These are phyloP conservation scores for Blastocystis sp. DNA, from an alignment of 352 stramenopile genomes.

Conservation along the genomic window DNA sequence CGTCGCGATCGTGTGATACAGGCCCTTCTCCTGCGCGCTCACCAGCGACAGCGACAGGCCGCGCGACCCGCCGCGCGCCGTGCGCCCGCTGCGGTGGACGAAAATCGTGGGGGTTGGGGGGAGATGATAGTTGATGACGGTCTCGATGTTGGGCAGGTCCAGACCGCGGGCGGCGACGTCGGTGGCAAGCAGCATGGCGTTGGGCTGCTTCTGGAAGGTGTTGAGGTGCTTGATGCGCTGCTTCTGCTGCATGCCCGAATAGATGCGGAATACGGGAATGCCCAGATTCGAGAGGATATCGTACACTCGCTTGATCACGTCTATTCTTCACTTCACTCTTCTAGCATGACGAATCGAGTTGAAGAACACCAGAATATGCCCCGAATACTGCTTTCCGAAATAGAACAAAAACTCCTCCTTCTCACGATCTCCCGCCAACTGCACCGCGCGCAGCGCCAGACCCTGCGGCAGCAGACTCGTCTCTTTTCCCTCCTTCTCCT, in stretches of 20 bases:
- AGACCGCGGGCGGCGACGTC: slow-evolving; percentile 85
- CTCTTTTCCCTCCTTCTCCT: slow-evolving; percentile 6
- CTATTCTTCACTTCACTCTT: neutral
- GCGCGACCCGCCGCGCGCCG: slow-evolving; percentile 83
- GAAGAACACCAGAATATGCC: slow-evolving; percentile 62
- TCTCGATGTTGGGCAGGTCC: slow-evolving; percentile 92
- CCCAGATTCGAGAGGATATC: slow-evolving; percentile 25
- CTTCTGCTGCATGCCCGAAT: slow-evolving; percentile 73
- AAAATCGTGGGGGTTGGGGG: slow-evolving; percentile 96
- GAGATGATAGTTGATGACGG: slow-evolving; percentile 98
- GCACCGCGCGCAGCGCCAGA: neutral
- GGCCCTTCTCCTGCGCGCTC: slow-evolving; percentile 30
- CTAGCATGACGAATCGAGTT: slow-evolving; percentile 45
- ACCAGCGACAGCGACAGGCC: slow-evolving; percentile 48
- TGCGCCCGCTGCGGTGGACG: slow-evolving; percentile 95
- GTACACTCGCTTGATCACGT: slow-evolving; percentile 59
- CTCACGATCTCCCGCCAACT: slow-evolving; percentile 36
- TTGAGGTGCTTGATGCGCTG: slow-evolving; percentile 92
- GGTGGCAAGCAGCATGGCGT: slow-evolving; percentile 82
- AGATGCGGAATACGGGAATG: slow-evolving; percentile 46
- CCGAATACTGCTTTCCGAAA: slow-evolving; percentile 45
- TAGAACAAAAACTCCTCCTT: slow-evolving; percentile 66
- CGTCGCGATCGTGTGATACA: slow-evolving; percentile 23
- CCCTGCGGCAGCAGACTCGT: neutral
- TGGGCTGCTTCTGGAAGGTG: slow-evolving; percentile 89